Evolutionary conservation across 495 filamentous ascomycete species (phyloP).

Genomic region (Darksidea phi): DNA sequence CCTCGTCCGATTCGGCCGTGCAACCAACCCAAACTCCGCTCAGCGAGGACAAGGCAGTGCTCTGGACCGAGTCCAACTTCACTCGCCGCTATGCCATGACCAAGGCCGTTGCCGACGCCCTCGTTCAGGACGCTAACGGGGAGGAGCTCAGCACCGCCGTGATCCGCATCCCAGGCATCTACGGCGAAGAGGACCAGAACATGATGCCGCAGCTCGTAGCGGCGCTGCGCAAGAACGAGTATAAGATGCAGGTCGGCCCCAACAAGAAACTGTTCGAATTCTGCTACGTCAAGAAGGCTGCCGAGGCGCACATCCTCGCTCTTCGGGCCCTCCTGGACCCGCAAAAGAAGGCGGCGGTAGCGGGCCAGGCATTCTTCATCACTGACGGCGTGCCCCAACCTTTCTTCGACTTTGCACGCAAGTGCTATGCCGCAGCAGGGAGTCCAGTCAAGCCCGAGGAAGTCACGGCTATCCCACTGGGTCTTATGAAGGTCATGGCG

Average conservation of each 20-base stretch:
- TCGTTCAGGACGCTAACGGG: conserved; percentile 35
- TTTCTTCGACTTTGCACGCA: conserved; percentile 39
- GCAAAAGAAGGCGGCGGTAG: conserved; percentile 6
- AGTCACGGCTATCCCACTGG: conserved; percentile 32
- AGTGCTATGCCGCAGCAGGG: conserved; percentile 36
- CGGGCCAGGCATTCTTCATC: conserved; percentile 40
- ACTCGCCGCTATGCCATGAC: conserved; percentile 29
- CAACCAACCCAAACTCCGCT: conserved; percentile 11
- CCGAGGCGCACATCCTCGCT: conserved; percentile 22
- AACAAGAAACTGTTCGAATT: conserved; percentile 36
- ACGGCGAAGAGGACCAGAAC: conserved; percentile 37
- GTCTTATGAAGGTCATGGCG: conserved; percentile 31
- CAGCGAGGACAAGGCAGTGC: conserved; percentile 31
- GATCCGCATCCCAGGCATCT: conserved; percentile 38
- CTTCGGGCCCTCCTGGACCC: conserved; percentile 15
- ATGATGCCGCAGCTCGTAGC: conserved; percentile 17
- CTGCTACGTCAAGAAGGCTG: conserved; percentile 14
- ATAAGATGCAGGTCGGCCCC: conserved; percentile 37
- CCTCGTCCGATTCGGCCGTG: conserved; percentile 33
- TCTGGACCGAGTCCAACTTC: conserved; percentile 24
- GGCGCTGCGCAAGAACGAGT: conserved; percentile 28
- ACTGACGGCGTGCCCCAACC: conserved; percentile 34
- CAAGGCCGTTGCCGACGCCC: conserved; percentile 40
- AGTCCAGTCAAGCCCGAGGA: conserved; percentile 29
- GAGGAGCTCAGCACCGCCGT: conserved; percentile 31